Evolutionary conservation across 805 yeast genomes (phyloP).

Genomic region (Myxozyma neotropica): DNA sequence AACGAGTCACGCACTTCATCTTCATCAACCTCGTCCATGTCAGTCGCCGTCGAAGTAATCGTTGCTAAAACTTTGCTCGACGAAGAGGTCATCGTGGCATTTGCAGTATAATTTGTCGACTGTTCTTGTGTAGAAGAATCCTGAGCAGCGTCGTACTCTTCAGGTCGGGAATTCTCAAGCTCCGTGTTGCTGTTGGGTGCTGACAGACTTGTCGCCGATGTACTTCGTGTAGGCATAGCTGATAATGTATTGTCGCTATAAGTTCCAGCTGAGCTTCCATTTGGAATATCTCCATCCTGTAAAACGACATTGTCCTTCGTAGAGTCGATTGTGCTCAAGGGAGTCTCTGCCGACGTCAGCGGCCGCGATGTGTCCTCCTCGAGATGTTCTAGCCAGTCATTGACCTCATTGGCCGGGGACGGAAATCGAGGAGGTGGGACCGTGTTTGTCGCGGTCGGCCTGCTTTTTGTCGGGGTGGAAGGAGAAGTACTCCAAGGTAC

Average conservation of each 20-base stretch:
- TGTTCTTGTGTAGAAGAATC: neutral
- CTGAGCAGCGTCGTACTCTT: neutral
- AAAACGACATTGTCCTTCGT: neutral
- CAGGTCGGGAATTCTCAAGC: neutral
- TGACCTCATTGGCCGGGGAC: neutral
- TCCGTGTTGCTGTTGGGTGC: neutral
- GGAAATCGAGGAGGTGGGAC: neutral
- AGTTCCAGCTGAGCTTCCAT: neutral
- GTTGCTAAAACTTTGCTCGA: neutral
- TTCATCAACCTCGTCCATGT: neutral
- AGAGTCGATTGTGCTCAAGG: neutral
- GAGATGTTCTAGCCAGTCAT: too few species aligned
- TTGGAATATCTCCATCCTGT: neutral
- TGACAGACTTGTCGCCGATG: neutral
- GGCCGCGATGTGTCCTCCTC: neutral
- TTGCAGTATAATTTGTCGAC: neutral
- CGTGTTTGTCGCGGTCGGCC: too few species aligned
- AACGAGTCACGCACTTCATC: slow-evolving; percentile 6
- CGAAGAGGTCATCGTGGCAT: neutral
- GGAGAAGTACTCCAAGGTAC: too few species aligned
- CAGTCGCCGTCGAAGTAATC: neutral
- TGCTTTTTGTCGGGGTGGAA: too few species aligned
- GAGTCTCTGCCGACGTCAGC: neutral
- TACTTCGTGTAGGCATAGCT: neutral
- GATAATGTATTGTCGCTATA: slow-evolving; percentile 1